Conservation (phyloP, 2,329 filamentous ascomycete species). For the Fusarium sp. region DNA sequence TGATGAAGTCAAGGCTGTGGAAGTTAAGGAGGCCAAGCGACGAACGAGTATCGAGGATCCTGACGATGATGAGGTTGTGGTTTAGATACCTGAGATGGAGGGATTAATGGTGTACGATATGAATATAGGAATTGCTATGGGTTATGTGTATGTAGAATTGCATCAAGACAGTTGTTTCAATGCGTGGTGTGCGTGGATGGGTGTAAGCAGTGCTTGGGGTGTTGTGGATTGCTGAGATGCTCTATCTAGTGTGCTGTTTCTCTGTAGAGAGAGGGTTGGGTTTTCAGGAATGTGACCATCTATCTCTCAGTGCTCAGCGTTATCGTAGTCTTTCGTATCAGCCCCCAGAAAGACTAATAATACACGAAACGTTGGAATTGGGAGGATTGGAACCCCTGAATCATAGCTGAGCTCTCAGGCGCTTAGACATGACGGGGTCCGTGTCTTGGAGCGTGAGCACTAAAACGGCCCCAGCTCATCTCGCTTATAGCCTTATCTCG, state of each 20-base stretch:
- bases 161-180: conserved; percentile 7
- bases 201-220: no score
- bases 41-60: conserved; percentile 69
- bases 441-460: conserved; percentile 1
- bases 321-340: background rate
- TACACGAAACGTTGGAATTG: background rate
- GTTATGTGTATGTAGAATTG: conserved; percentile 24
- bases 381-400: background rate
- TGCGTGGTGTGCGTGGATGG: background rate
- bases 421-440: background rate
- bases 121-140: conserved; percentile 3
- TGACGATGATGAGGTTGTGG: conserved; percentile 62
- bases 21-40: conserved; percentile 62
- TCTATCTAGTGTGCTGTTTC: background rate
- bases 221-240: no score
- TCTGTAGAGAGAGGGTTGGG: background rate
- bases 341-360: background rate
- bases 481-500: conserved; percentile 29
- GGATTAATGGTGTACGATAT: conserved; percentile 36
- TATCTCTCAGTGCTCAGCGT: background rate
- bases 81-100: conserved; percentile 40
- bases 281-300: background rate
- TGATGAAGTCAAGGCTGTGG: conserved; percentile 53
- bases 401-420: background rate
- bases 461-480: conserved; percentile 5